Evolutionary conservation across 2,329 filamentous ascomycete species (phyloP), one percentile per base, ranked within the genome.

Genomic region (Nemania serpens): DNA sequence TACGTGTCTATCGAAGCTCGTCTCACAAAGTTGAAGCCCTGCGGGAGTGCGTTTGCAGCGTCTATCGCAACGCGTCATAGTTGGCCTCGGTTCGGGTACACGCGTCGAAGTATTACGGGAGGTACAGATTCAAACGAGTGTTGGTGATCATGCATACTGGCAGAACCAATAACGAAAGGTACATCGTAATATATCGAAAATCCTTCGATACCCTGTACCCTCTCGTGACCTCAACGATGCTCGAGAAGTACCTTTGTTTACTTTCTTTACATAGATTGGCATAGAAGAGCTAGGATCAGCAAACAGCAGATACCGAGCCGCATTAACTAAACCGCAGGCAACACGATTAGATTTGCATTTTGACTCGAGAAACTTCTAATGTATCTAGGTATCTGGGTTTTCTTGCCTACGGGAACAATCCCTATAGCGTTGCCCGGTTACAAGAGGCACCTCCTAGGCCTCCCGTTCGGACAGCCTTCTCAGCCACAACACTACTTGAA

Each of bases 21-120:
- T 10, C n/a, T 57, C 17, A 20, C 39, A 20, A 5, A 22, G 33
- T 29, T n/a, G n/a, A 33, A 17, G 18, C 29, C 20, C 29, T 37
- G 45, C 33, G 10, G n/a, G n/a, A 47, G 18, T 42, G 46, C 39
- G 46, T 60, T 55, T 60, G 58, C n/a, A 41, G 42, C 4, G 3
- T 37, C 5, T 18, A 20, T 25, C 13, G 3, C 20, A 13, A 55
- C n/a, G 39, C 37, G 29, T 45, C 4, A 17, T 55, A 2, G 33
- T 51, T 50, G 15, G 46, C n/a, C 22, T 47, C 13, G 5, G 41
- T 12, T 5, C 51, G 51, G 57, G n/a, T 55, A 47, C 41, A 34
- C 42, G 39, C 52, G 17, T 55, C 34, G 33, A 50, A 42, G 41
- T 13, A 53, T 11, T 7, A 15, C 34, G 11, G 15, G 10, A 36